Percentiles rank a stretch among this genome's conserved stretches.
Conservation (phyloP, 2,329 filamentous ascomycete species). For the Talaromyces sp. region DNA sequence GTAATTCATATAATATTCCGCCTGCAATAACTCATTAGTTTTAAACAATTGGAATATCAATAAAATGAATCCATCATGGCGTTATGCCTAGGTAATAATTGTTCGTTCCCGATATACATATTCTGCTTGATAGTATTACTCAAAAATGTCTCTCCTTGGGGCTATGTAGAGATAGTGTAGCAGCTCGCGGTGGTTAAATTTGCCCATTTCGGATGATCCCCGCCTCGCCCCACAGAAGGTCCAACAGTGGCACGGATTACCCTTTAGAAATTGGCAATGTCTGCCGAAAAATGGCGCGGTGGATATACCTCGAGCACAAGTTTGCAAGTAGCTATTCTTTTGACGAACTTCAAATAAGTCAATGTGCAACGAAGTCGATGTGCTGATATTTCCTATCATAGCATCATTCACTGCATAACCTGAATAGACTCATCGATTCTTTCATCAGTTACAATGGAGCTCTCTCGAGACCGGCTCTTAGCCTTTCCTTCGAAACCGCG, state of each 20-base stretch:
- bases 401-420: neutral
- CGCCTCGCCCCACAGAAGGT: neutral
- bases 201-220: neutral
- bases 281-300: neutral
- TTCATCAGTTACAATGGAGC: neutral
- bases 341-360: neutral
- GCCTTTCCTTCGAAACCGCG: conserved; percentile 4
- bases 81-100: neutral
- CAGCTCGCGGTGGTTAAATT: neutral
- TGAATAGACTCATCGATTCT: neutral
- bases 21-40: too few species aligned
- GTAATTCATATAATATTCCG: neutral
- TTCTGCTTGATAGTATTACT: neutral
- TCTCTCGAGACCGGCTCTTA: neutral
- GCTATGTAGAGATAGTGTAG: neutral
- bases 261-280: neutral
- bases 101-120: neutral
- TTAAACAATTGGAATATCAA: neutral
- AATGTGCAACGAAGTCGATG: neutral
- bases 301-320: neutral
- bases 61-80: neutral
- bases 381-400: neutral
- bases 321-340: neutral
- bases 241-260: neutral
- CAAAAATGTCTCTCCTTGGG: neutral